Evolutionary conservation across 345 rosid genomes (phyloP).

Genomic region (Chamaenerion angustifolium): DNA sequence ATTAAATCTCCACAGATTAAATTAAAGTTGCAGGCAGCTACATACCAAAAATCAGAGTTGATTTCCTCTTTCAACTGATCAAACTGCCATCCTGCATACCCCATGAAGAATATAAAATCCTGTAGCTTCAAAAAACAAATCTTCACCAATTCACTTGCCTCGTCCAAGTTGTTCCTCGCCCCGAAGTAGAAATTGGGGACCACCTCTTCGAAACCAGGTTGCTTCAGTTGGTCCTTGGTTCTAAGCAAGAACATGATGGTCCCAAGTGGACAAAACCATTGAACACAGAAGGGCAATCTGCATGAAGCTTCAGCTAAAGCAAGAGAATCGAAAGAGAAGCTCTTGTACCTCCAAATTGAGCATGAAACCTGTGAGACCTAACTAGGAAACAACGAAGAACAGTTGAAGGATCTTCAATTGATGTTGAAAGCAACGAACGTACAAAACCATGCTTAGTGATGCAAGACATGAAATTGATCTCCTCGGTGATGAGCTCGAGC

Average conservation of each 20-base stretch:
- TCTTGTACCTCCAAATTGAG: no score
- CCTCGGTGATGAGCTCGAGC: no score
- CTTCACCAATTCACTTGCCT: constrained; percentile 71
- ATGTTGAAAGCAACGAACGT: no score
- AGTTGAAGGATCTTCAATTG: no score
- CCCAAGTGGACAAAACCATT: no score
- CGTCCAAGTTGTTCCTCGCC: constrained; percentile 60
- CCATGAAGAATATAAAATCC: constrained; percentile 77
- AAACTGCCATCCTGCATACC: constrained; percentile 86
- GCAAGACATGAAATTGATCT: no score
- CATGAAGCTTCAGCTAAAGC: no score
- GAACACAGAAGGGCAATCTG: no score
- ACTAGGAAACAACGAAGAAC: no score
- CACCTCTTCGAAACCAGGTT: constrained; percentile 66
- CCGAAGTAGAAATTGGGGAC: constrained; percentile 74
- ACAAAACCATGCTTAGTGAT: no score
- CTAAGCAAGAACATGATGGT: constrained; percentile 69
- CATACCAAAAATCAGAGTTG: constrained; percentile 64
- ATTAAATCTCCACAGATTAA: constrained; percentile 41
- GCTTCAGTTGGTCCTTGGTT: constrained; percentile 33
- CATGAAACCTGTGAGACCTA: no score
- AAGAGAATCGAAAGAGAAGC: no score
- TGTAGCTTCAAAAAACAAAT: constrained; percentile 58
- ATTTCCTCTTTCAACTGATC: constrained; percentile 88
- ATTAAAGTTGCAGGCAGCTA: constrained; percentile 75